phyloP scores from a whole-genome alignment of 176 grass and related monocot genomes.

The Phoenix roebelenii region DNA sequence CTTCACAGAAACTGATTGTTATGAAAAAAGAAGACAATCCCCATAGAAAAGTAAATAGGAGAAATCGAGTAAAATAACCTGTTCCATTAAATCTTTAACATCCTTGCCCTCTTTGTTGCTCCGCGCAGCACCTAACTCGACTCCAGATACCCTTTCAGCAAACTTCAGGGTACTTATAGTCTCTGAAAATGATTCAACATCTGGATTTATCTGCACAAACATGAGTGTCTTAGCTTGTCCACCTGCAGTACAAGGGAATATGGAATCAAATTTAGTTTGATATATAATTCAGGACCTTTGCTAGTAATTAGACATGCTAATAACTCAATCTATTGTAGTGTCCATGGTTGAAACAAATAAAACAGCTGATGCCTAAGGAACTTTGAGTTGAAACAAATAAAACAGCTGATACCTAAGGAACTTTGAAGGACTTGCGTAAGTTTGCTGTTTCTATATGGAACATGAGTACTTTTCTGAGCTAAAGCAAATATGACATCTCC shows the following conservation, averaged over 20 bases:
- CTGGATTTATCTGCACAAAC: slow-evolving; percentile 25
- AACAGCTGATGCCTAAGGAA: slow-evolving; percentile 2
- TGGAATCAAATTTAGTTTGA: too few relatives aligned
- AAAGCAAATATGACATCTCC: slow-evolving; percentile 24
- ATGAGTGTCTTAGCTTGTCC: slow-evolving; percentile 19
- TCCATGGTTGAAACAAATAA: too few relatives aligned
- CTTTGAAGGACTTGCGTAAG: slow-evolving; percentile 18
- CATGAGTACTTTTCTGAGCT: slow-evolving; percentile 9
- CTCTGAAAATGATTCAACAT: slow-evolving; percentile 3
- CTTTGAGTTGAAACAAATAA: neutral
- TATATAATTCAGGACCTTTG: too few relatives aligned
- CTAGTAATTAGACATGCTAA: too few relatives aligned
- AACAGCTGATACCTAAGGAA: slow-evolving; percentile 4
- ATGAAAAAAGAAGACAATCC: too few relatives aligned
- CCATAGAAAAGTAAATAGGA: too few relatives aligned
- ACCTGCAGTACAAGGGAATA: slow-evolving; percentile 2
- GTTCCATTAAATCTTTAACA: slow-evolving; percentile 18
- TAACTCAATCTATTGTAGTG: too few relatives aligned
- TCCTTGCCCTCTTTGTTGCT: slow-evolving; percentile 19
- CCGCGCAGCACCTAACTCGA: slow-evolving; percentile 14
- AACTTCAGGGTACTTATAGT: slow-evolving; percentile 19
- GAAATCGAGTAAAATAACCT: neutral
- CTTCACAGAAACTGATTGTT: too few relatives aligned
- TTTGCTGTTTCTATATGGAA: slow-evolving; percentile 18
- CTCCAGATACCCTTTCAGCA: slow-evolving; percentile 18